phyloP scores from a whole-genome alignment of 1,284 basidiomycete species.

The Baeospora myosura region DNA sequence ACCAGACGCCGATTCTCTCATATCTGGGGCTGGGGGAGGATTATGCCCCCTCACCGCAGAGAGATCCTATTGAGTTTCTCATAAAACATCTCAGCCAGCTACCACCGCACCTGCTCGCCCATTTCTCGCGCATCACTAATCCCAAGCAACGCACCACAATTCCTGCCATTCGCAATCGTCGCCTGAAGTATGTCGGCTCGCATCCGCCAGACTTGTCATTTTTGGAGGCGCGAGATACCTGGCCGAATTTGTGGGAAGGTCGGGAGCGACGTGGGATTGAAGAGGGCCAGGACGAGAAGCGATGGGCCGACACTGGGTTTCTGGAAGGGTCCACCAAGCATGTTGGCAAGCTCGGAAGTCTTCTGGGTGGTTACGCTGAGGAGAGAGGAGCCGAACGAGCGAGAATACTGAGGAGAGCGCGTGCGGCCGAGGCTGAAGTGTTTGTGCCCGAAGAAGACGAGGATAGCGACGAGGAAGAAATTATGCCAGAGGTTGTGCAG shows the following conservation, averaged over 20 bases:
- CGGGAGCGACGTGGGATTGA: slow-evolving; percentile 38
- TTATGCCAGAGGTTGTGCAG: slow-evolving; percentile 10
- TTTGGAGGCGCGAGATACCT: slow-evolving; percentile 40
- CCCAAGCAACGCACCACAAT: slow-evolving; percentile 61
- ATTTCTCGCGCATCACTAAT: slow-evolving; percentile 56
- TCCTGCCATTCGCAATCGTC: slow-evolving; percentile 58
- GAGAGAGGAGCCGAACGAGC: slow-evolving; percentile 61
- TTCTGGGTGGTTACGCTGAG: slow-evolving; percentile 67
- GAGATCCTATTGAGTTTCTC: slow-evolving; percentile 58
- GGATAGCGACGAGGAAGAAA: slow-evolving; percentile 38
- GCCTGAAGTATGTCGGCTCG: slow-evolving; percentile 50
- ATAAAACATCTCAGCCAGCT: slow-evolving; percentile 48
- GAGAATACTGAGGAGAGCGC: slow-evolving; percentile 38
- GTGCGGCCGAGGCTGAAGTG: slow-evolving; percentile 34
- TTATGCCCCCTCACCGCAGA: slow-evolving; percentile 52
- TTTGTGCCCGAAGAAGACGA: slow-evolving; percentile 63
- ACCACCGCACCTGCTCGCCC: slow-evolving; percentile 54
- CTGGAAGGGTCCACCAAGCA: slow-evolving; percentile 49
- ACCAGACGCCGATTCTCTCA: slow-evolving; percentile 38
- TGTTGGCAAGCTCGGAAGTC: slow-evolving; percentile 59
- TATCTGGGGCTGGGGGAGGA: slow-evolving; percentile 57
- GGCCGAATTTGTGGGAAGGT: slow-evolving; percentile 64
- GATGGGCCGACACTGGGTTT: slow-evolving; percentile 60
- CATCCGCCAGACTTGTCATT: slow-evolving; percentile 49
- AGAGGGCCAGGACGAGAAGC: slow-evolving; percentile 53